A percentile compares a stretch with the other conserved stretches of the same genome.
Conservation (phyloP, 306 rosid species). For the Potentilla sterilis region DNA sequence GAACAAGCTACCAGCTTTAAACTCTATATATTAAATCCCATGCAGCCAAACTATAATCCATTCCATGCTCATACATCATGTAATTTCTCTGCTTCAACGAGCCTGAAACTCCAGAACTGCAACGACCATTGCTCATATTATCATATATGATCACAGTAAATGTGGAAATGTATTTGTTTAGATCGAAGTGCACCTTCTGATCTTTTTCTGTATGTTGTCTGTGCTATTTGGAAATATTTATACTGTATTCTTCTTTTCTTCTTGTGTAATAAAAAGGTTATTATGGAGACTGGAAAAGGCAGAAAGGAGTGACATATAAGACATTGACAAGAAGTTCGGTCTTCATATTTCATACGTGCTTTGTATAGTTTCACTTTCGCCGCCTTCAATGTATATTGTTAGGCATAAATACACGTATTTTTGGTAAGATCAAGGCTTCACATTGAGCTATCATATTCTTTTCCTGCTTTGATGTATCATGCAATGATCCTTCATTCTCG, state of each 20-base stretch:
- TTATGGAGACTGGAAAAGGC: slow-evolving; percentile 62
- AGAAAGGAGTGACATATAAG: slow-evolving; percentile 47
- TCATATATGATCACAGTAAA: background rate
- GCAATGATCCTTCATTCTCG: no score
- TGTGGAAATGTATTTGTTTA: background rate
- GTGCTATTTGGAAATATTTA: background rate
- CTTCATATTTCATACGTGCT: no score
- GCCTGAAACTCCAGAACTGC: slow-evolving; percentile 17
- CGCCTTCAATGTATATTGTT: no score
- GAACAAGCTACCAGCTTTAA: background rate
- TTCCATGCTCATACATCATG: background rate
- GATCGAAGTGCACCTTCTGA: background rate
- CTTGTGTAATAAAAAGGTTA: slow-evolving; percentile 44
- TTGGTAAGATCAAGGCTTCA: no score
- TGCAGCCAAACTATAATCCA: background rate
- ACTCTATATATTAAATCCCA: no score
- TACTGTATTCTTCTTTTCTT: slow-evolving; percentile 18
- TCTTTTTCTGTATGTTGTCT: background rate
- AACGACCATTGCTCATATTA: background rate
- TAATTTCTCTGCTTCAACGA: background rate
- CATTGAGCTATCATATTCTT: no score
- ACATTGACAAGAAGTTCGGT: no score
- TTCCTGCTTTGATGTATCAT: no score
- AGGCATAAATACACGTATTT: no score
- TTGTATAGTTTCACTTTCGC: no score